Evolutionary conservation across 164 flowering plant species (phyloP), one percentile per base, ranked within the genome.

Genomic region (Piper longum): DNA sequence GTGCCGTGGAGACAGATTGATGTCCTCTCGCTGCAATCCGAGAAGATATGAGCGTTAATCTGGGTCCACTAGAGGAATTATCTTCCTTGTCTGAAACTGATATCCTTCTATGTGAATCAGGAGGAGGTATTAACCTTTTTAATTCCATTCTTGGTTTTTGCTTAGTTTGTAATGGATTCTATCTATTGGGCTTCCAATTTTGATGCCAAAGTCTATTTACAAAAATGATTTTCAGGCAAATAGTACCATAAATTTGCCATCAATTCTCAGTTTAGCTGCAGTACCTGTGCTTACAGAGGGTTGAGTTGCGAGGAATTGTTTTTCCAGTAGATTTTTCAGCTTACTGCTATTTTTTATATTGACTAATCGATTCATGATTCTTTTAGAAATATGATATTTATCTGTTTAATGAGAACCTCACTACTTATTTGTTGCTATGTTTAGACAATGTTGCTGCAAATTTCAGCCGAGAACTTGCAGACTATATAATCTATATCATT

Each of bases 11-110:
- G 81, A 93, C 99, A 14, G 99, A 97, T 48, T 97, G 99, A 39
- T 93, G 99, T 68, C 99, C 99, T 5, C 99, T 88, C 82, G 99
- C 97, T 57, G 99, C 99, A 9, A 93, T 93, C 63, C 87, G 97
- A 56, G 99, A 93, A 77, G 99, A 93, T 72, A 90, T 93, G 69
- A 93, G 99, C 81, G 88, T 93, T 56, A 93, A 93, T 75, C 84
- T 93, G 41, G 96, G 97, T 16, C 99, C 99, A 62, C 88, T 93
- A 36, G 97, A 93, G 77, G 97, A 93, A 82, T 87, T 93, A 3
- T 90, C 99, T 43, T 85, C 84, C 69, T 79, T 93, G 67, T 85
- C 60, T 78, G 86, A 90, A 70, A 73, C 97, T 56, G 96, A 93
- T 70, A 72, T 93, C 45, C 95, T 93, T 69, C 96, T 93, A 17